phyloP scores from a whole-genome alignment of 345 rosid species.

The Alliaria petiolata region DNA sequence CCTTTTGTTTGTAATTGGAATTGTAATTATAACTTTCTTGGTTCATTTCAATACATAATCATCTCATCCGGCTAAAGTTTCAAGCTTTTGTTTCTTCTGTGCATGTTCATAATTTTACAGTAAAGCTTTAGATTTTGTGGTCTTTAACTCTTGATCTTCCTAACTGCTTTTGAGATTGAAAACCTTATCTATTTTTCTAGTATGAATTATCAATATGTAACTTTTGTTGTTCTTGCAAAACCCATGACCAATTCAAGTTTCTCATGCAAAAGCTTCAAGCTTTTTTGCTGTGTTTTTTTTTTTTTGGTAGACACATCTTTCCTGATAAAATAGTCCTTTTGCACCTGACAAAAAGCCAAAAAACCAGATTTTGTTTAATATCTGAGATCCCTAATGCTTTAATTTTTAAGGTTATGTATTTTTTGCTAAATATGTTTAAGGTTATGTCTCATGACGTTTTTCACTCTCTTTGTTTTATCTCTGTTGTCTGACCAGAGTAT shows the following conservation, averaged over 20 bases:
- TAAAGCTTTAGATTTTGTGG: not conserved
- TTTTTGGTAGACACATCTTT: not conserved
- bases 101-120: not conserved
- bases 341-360: not conserved
- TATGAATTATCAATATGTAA: not conserved
- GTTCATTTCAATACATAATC: not conserved
- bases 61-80: not conserved
- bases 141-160: not conserved
- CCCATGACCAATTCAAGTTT: not conserved
- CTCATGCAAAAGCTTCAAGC: not conserved
- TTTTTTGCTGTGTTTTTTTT: not conserved
- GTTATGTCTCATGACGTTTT: not conserved
- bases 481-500: not conserved
- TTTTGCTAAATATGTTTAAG: constrained; percentile 4
- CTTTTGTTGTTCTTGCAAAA: constrained; percentile 12
- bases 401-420: too few species aligned
- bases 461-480: not conserved
- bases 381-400: not conserved
- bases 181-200: not conserved
- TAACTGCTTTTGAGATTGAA: not conserved
- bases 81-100: not conserved
- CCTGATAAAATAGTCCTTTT: not conserved
- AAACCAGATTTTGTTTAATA: not conserved
- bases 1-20: not conserved
- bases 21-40: not conserved